Conservation (phyloP, 1,284 basidiomycete species). For the Leccinum fallax region DNA sequence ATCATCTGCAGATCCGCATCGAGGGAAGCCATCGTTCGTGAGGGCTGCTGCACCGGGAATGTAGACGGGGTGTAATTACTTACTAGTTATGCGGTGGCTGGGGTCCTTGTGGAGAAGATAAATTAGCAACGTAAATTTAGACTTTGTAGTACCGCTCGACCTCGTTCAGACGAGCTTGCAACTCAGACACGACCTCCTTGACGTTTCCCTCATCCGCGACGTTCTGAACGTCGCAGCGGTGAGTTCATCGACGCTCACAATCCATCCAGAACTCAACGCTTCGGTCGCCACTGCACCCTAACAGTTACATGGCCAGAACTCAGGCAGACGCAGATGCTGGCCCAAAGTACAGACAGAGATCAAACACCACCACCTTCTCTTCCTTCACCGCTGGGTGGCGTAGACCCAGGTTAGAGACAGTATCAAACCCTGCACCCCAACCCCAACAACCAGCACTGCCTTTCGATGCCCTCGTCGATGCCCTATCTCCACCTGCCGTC, state of each 20-base stretch:
- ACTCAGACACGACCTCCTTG: slow-evolving; percentile 8
- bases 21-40: slow-evolving; percentile 22
- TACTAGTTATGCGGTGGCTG: slow-evolving; percentile 19
- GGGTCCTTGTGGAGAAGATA: slow-evolving; percentile 23
- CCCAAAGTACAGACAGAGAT: slow-evolving; percentile 40
- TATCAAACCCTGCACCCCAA: slow-evolving; percentile 27
- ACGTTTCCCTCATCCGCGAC: slow-evolving; percentile 6
- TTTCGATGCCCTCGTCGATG: slow-evolving; percentile 51
- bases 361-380: slow-evolving; percentile 47
- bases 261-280: slow-evolving; percentile 6
- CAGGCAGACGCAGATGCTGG: slow-evolving; percentile 40
- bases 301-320: slow-evolving; percentile 35
- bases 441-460: slow-evolving; percentile 34
- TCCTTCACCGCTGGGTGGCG: slow-evolving; percentile 45
- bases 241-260: slow-evolving; percentile 10
- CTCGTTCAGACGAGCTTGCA: not conserved
- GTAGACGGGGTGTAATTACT: no score
- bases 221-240: not conserved
- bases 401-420: slow-evolving; percentile 40
- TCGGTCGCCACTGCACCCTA: slow-evolving; percentile 12
- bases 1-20: slow-evolving; percentile 32
- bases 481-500: slow-evolving; percentile 56
- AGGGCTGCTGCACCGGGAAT: no score
- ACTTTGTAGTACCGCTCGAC: slow-evolving; percentile 12
- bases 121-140: slow-evolving; percentile 18